Conservation (phyloP, 495 filamentous ascomycete species). For the Penicillium roqueforti region DNA sequence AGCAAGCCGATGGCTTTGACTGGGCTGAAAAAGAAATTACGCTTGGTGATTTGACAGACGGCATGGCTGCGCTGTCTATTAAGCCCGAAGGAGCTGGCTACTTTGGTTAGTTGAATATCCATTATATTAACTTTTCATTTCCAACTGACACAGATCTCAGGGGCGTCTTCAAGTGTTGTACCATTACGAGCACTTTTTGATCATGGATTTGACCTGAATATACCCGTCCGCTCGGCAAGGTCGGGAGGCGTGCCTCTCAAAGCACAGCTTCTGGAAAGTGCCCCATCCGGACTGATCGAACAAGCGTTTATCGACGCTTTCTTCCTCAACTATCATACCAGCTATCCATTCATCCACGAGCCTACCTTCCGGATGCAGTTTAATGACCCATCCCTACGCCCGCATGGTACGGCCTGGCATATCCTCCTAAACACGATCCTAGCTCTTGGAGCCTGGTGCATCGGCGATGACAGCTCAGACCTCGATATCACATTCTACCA, state of each 20-base stretch:
- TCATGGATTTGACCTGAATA: slow-evolving; percentile 46
- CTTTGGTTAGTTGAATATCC: slow-evolving; percentile 32
- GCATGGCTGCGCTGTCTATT: slow-evolving; percentile 51
- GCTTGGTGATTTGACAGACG: slow-evolving; percentile 45
- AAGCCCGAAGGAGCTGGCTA: slow-evolving; percentile 49
- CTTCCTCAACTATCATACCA: slow-evolving; percentile 50
- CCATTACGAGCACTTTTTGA: slow-evolving; percentile 42
- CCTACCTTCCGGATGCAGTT: slow-evolving; percentile 53
- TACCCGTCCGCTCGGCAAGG: slow-evolving; percentile 33
- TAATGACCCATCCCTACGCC: slow-evolving; percentile 46
- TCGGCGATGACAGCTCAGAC: slow-evolving; percentile 46
- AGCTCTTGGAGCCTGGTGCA: slow-evolving; percentile 50
- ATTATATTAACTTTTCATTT: not conserved
- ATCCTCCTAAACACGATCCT: slow-evolving; percentile 49
- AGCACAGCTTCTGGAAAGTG: slow-evolving; percentile 39
- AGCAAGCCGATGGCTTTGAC: slow-evolving; percentile 51
- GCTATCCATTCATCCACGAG: slow-evolving; percentile 55
- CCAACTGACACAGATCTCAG: slow-evolving; percentile 20
- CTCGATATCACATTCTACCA: slow-evolving; percentile 48
- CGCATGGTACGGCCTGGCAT: slow-evolving; percentile 48
- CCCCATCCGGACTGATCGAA: slow-evolving; percentile 42
- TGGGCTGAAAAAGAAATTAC: slow-evolving; percentile 48
- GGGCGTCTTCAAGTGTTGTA: slow-evolving; percentile 46
- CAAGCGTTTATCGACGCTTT: slow-evolving; percentile 50
- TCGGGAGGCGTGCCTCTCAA: slow-evolving; percentile 36